These are phyloP conservation scores for Leccinum longicurvipes DNA, from an alignment of 768 basidiomycete species.

Conservation along the genomic window DNA sequence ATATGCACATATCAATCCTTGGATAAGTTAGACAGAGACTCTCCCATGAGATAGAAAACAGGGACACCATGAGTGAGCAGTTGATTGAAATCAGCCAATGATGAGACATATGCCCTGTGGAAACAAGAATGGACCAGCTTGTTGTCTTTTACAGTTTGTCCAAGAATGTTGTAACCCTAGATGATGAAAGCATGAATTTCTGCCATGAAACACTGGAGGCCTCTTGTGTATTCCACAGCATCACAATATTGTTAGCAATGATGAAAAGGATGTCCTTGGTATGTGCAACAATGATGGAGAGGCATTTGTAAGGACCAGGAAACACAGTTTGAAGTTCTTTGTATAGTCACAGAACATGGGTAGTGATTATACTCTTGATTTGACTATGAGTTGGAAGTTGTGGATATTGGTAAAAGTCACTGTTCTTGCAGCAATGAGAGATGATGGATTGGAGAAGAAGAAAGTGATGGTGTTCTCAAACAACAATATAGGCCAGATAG, in stretches of 20 bases:
- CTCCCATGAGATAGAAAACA: background rate
- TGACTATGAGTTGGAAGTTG: background rate
- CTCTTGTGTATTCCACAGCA: background rate
- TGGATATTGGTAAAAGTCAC: background rate
- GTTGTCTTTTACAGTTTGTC: background rate
- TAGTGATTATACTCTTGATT: accelerated
- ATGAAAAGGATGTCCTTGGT: background rate
- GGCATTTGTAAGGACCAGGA: background rate
- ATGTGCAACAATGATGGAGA: background rate
- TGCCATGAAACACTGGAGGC: background rate
- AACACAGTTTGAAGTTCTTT: background rate
- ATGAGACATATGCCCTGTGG: background rate
- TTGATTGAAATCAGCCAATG: background rate
- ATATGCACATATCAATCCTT: background rate
- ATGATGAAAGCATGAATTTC: background rate
- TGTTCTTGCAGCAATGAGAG: background rate
- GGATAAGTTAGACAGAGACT: background rate
- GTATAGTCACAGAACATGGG: background rate
- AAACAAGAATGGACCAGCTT: background rate
- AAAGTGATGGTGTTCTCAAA: background rate
- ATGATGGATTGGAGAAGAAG: background rate
- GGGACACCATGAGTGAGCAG: background rate
- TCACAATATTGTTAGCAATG: background rate
- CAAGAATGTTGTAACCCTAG: background rate
- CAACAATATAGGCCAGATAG: background rate